Evolutionary conservation across 306 rosid species (phyloP).

Genomic region (Glycine soja): DNA sequence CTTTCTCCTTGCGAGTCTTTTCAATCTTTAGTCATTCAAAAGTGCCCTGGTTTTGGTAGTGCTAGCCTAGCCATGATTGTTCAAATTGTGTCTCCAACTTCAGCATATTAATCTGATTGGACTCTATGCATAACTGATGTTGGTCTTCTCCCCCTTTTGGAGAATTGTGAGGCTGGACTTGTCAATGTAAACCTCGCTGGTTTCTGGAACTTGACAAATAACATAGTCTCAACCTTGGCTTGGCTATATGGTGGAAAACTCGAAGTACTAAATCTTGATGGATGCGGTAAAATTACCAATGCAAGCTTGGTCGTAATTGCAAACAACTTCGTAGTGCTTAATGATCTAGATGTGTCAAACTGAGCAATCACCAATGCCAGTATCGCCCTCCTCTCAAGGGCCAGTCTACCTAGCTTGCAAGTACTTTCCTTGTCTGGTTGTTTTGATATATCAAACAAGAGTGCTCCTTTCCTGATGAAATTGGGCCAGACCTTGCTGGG

Average conservation of each 20-base stretch:
- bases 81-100: constrained; percentile 77
- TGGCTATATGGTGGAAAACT: constrained; percentile 83
- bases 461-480: constrained; percentile 61
- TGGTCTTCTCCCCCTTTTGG: constrained; percentile 81
- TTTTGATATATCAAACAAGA: constrained; percentile 66
- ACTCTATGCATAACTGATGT: constrained; percentile 79
- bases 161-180: no score
- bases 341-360: constrained; percentile 84
- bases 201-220: constrained; percentile 85
- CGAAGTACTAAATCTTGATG: constrained; percentile 74
- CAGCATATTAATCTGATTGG: constrained; percentile 77
- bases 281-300: constrained; percentile 85
- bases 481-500: constrained; percentile 79
- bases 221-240: constrained; percentile 60
- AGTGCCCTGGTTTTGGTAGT: constrained; percentile 82
- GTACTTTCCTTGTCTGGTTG: constrained; percentile 90
- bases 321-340: constrained; percentile 70
- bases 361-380: constrained; percentile 73
- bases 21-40: constrained; percentile 63
- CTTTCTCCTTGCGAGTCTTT: constrained; percentile 67
- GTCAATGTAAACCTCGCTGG: constrained; percentile 74
- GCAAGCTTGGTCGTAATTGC: constrained; percentile 74
- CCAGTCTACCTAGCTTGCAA: constrained; percentile 65
- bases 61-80: constrained; percentile 75
- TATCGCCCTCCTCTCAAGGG: constrained; percentile 61